phyloP scores from a whole-genome alignment of 371 early-diverging fungal genomes.

The Syncephalastrum contaminatum region DNA sequence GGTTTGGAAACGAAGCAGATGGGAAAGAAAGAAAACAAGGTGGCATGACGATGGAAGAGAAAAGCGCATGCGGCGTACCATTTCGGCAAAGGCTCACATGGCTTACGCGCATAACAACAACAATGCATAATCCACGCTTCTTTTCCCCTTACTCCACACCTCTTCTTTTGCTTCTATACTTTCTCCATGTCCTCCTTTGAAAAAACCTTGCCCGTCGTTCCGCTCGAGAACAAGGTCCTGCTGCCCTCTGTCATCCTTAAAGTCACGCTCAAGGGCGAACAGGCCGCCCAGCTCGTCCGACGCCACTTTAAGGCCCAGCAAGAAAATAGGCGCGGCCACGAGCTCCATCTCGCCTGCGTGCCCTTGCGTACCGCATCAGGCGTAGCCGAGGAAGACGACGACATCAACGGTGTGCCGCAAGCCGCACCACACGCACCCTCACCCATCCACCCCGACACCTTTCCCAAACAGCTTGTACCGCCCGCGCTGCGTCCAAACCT shows the following conservation, averaged over 20 bases:
- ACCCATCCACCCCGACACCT: neutral
- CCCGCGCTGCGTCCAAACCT: neutral
- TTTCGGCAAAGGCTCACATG: too few species aligned
- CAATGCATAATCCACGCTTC: neutral
- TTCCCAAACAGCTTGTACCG: neutral
- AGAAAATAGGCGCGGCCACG: constrained; percentile 12
- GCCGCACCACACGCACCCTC: neutral
- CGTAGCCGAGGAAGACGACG: neutral
- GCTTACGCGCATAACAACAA: too few species aligned
- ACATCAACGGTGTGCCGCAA: neutral
- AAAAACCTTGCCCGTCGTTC: constrained; percentile 25
- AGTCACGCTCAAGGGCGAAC: constrained; percentile 31
- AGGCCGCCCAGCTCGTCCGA: constrained; percentile 32
- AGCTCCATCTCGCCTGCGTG: constrained; percentile 34
- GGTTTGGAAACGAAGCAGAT: constrained; percentile 1
- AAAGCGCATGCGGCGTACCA: too few species aligned
- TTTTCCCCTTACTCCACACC: constrained; percentile 1
- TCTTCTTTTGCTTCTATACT: neutral
- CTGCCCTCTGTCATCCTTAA: constrained; percentile 36
- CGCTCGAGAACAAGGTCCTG: constrained; percentile 34
- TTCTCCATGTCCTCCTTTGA: neutral
- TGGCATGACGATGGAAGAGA: too few species aligned
- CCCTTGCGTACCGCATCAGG: constrained; percentile 17
- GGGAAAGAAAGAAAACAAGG: too few species aligned
- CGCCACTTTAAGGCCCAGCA: constrained; percentile 17